These are phyloP conservation scores for Hyphopichia wangnamkhiaoensis DNA, from an alignment of 1,139 yeast species.

Conservation along the genomic window DNA sequence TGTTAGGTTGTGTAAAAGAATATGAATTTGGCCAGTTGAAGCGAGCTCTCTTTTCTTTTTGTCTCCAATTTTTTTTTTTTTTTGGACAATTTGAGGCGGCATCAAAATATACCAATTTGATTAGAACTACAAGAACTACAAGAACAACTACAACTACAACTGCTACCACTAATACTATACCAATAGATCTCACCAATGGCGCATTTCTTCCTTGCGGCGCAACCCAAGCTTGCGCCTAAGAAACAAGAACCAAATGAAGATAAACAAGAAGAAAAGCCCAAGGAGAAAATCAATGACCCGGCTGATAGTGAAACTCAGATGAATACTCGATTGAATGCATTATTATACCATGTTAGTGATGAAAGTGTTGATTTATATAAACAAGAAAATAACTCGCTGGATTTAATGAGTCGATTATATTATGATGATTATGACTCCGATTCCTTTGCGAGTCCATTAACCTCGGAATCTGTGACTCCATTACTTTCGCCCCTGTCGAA, in stretches of 20 bases:
- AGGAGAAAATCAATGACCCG: slow-evolving; percentile 4
- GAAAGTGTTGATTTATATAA: slow-evolving; percentile 45
- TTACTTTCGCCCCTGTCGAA: slow-evolving; percentile 5
- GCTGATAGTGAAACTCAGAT: slow-evolving; percentile 34
- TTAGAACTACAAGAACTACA: background rate
- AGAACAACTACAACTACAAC: background rate
- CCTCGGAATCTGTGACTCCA: slow-evolving; percentile 21
- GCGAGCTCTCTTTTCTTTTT: too few species aligned
- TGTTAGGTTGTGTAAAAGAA: too few species aligned
- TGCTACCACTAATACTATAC: background rate
- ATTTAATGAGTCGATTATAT: slow-evolving; percentile 44
- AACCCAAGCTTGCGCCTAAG: background rate
- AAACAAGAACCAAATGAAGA: slow-evolving; percentile 13
- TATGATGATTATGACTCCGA: slow-evolving; percentile 48
- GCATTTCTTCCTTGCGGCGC: background rate
- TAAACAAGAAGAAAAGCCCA: slow-evolving; percentile 11
- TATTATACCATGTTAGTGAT: slow-evolving; percentile 40
- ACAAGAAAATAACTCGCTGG: slow-evolving; percentile 41
- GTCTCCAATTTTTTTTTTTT: too few species aligned
- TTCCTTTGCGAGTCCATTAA: slow-evolving; percentile 14
- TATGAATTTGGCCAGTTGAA: too few species aligned
- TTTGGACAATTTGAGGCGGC: background rate
- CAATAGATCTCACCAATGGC: background rate
- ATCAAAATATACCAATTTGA: background rate
- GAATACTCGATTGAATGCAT: slow-evolving; percentile 43